Evolutionary conservation across 2,329 filamentous ascomycete genomes (phyloP).

Genomic region (Fusarium irregulare): DNA sequence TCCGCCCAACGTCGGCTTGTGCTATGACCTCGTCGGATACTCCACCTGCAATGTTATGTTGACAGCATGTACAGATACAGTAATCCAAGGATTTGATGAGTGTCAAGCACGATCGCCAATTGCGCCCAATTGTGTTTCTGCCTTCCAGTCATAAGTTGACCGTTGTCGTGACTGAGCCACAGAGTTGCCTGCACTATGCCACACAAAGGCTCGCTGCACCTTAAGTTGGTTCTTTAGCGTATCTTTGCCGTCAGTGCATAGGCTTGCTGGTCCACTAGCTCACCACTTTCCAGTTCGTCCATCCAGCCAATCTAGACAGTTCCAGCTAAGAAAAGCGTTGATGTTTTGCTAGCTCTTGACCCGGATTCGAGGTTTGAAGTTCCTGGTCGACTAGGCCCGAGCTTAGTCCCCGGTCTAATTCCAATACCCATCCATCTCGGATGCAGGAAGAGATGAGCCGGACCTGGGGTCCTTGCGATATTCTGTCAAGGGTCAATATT

Average conservation of each 20-base stretch:
- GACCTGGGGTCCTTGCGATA: slow-evolving; percentile 16
- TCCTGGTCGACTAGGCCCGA: slow-evolving; percentile 25
- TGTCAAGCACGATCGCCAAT: neutral
- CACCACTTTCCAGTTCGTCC: neutral
- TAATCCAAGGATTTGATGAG: neutral
- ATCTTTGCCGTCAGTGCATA: slow-evolving; percentile 11
- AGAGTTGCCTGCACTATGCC: slow-evolving; percentile 19
- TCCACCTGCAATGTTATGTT: neutral
- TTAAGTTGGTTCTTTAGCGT: slow-evolving; percentile 12
- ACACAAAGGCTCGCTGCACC: slow-evolving; percentile 4
- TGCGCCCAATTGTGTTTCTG: neutral
- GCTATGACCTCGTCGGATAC: neutral
- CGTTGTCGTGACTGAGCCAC: slow-evolving; percentile 13
- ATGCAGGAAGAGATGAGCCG: slow-evolving; percentile 29
- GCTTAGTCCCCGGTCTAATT: slow-evolving; percentile 31
- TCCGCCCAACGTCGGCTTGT: neutral
- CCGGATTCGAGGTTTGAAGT: slow-evolving; percentile 17
- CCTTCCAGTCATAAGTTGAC: neutral
- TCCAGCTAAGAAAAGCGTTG: slow-evolving; percentile 11
- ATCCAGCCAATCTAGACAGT: neutral
- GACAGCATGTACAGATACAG: neutral
- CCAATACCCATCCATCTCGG: slow-evolving; percentile 17
- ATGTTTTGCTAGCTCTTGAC: slow-evolving; percentile 10
- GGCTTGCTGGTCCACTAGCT: slow-evolving; percentile 22
- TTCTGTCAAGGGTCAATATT: slow-evolving; percentile 13